Conservation (phyloP, 257 asterid genomes). For the Capsicum pubescens region DNA sequence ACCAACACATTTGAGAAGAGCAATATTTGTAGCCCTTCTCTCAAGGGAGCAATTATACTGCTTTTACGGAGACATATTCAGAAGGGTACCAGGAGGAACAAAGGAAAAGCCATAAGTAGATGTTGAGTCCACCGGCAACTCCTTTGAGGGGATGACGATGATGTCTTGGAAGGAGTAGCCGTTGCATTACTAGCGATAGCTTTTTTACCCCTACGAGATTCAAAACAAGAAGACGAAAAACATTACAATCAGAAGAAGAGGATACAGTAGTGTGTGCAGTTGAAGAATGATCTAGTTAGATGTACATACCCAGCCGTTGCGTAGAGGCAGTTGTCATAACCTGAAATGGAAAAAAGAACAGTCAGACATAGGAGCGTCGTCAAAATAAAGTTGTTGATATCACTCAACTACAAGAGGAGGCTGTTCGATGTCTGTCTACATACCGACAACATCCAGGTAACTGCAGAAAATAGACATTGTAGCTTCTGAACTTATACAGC, state of each 20-base stretch:
- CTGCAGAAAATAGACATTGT: neutral
- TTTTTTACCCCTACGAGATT: slow-evolving; percentile 58
- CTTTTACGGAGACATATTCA: neutral
- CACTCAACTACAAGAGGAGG: neutral
- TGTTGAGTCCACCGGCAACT: slow-evolving; percentile 36
- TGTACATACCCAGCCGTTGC: slow-evolving; percentile 61
- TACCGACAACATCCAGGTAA: neutral
- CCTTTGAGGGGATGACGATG: slow-evolving; percentile 46
- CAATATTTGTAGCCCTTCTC: neutral
- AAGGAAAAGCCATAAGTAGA: slow-evolving; percentile 47
- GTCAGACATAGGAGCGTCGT: neutral
- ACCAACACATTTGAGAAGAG: neutral
- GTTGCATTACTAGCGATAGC: slow-evolving; percentile 59
- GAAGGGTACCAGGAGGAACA: slow-evolving; percentile 36
- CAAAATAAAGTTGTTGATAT: neutral
- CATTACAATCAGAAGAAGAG: neutral
- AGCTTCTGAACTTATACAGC: neutral
- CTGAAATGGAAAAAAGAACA: slow-evolving; percentile 45
- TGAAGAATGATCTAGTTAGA: neutral
- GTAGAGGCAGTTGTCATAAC: slow-evolving; percentile 84
- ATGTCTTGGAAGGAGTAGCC: slow-evolving; percentile 47
- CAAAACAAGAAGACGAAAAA: neutral
- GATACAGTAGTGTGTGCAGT: neutral
- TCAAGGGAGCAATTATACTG: neutral
- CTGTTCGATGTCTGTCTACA: neutral